These are phyloP conservation scores for Carpinus fangiana DNA, from an alignment of 306 rosid species.

Conservation along the genomic window DNA sequence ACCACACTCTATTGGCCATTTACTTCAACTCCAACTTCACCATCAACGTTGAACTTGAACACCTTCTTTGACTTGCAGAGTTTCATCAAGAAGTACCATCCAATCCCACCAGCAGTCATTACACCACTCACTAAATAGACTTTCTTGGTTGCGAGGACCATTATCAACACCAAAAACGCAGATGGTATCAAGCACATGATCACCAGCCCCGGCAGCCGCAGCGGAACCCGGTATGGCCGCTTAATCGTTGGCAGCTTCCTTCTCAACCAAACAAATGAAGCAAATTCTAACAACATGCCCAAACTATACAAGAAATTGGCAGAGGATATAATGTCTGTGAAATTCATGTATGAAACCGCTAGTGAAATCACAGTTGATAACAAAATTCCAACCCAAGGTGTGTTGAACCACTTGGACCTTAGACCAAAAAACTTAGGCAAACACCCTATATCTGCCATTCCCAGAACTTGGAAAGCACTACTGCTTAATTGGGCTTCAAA, in stretches of 20 bases:
- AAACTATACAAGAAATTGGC: constrained; percentile 62
- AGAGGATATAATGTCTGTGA: constrained; percentile 34
- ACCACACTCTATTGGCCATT: neutral
- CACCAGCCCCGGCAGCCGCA: constrained; percentile 36
- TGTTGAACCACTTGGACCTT: constrained; percentile 43
- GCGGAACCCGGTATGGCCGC: constrained; percentile 56
- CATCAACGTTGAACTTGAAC: constrained; percentile 1
- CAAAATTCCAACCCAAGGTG: constrained; percentile 72
- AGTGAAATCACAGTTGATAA: constrained; percentile 36
- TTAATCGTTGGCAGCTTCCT: constrained; percentile 36
- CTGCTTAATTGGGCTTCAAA: constrained; percentile 69
- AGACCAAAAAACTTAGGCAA: constrained; percentile 41
- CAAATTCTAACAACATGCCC: constrained; percentile 61
- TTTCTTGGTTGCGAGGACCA: constrained; percentile 44
- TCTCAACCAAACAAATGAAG: constrained; percentile 56
- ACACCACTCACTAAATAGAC: constrained; percentile 47
- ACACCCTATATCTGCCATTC: constrained; percentile 67
- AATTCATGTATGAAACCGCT: constrained; percentile 41
- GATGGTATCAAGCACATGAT: constrained; percentile 56
- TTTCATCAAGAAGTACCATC: constrained; percentile 40
- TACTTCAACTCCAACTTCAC: neutral
- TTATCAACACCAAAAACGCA: constrained; percentile 42
- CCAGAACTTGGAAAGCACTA: constrained; percentile 58
- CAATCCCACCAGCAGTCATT: constrained; percentile 48
- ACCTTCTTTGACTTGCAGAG: constrained; percentile 31